Evolutionary conservation across 257 asterid species (phyloP).

Genomic region (Avicennia marina): DNA sequence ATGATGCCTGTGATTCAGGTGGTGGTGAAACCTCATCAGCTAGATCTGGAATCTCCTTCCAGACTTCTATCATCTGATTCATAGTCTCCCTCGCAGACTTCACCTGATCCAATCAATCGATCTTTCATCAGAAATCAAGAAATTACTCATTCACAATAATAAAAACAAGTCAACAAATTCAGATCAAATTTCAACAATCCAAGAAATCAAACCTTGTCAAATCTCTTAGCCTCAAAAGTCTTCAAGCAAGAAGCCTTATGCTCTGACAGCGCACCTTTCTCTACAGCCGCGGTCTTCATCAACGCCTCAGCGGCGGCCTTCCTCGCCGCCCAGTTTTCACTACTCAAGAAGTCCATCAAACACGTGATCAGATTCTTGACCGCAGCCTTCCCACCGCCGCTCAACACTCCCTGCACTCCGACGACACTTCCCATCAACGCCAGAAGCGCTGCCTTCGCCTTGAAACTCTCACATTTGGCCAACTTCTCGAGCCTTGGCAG

Average conservation of each 20-base stretch:
- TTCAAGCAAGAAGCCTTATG: constrained; percentile 59
- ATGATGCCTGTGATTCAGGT: constrained; percentile 41
- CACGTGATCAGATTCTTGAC: constrained; percentile 47
- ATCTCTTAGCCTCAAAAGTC: constrained; percentile 74
- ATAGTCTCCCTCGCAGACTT: constrained; percentile 63
- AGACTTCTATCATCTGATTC: constrained; percentile 58
- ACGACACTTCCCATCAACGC: constrained; percentile 59
- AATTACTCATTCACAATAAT: neutral
- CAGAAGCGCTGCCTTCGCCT: constrained; percentile 72
- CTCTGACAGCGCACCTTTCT: constrained; percentile 48
- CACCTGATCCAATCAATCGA: constrained; percentile 33
- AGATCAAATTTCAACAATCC: constrained; percentile 8
- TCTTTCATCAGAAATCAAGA: constrained; percentile 2
- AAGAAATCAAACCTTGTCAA: constrained; percentile 57
- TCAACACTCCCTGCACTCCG: constrained; percentile 47
- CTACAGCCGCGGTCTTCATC: constrained; percentile 52
- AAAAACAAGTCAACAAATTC: neutral
- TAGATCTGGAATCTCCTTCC: constrained; percentile 66
- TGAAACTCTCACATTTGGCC: constrained; percentile 53
- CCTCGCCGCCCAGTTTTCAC: constrained; percentile 72
- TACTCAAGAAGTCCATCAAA: constrained; percentile 61
- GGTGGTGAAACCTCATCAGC: constrained; percentile 37
- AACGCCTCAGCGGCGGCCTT: constrained; percentile 75
- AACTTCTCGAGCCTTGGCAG: constrained; percentile 44
- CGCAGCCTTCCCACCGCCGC: constrained; percentile 31